phyloP scores from a whole-genome alignment of 768 basidiomycete species.

The Lentinula aciculospora region DNA sequence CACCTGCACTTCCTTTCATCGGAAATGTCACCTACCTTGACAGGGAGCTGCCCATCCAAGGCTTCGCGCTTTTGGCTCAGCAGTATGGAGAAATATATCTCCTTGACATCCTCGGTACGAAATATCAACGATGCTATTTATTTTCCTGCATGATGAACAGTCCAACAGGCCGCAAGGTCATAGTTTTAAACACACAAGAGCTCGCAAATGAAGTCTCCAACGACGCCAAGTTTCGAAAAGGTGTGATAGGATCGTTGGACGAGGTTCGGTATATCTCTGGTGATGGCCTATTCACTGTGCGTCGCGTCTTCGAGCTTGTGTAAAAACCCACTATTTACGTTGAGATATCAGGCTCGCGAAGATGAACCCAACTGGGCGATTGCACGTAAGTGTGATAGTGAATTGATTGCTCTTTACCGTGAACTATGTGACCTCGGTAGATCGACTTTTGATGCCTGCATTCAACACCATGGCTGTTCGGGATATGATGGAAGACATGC shows the following conservation, averaged over 20 bases:
- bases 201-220: conserved; percentile 36
- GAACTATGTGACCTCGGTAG: conserved; percentile 11
- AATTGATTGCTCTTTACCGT: not conserved
- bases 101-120: conserved; percentile 28
- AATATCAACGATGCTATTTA: not conserved
- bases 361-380: conserved; percentile 42
- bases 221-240: conserved; percentile 37
- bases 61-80: conserved; percentile 28
- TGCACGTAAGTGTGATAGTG: conserved; percentile 27
- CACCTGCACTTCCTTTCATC: conserved; percentile 34
- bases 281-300: conserved; percentile 37
- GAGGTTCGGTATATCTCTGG: conserved; percentile 30
- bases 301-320: conserved; percentile 1
- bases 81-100: conserved; percentile 38
- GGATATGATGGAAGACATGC: conserved; percentile 44
- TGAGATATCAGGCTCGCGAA: conserved; percentile 23
- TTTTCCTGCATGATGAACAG: not conserved
- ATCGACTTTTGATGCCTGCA: conserved; percentile 25
- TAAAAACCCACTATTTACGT: not conserved
- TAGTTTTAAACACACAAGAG: conserved; percentile 27
- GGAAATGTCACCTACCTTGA: conserved; percentile 33
- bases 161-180: conserved; percentile 17
- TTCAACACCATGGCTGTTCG: conserved; percentile 36
- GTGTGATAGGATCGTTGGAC: conserved; percentile 23
- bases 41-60: conserved; percentile 27